Conservation (phyloP, 257 asterid genomes). For the Nicotiana obtusifolia region DNA sequence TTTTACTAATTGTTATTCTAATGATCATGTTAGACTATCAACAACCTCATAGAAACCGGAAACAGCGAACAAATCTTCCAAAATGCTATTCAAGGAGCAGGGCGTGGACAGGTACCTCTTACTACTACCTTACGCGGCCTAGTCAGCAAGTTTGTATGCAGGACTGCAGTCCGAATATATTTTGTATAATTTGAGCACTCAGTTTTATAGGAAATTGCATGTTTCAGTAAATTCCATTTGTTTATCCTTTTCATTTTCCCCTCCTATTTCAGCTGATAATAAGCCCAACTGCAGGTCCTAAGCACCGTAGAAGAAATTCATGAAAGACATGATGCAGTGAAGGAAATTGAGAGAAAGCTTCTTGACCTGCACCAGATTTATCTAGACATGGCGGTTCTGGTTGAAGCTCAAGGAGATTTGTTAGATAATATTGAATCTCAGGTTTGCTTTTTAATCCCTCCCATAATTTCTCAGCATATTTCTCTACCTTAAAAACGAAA, state of each 20-base stretch:
- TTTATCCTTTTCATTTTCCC: background rate
- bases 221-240: background rate
- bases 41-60: slow-evolving; percentile 76
- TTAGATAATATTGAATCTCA: slow-evolving; percentile 85
- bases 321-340: slow-evolving; percentile 84
- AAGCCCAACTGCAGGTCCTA: slow-evolving; percentile 36
- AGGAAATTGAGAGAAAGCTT: slow-evolving; percentile 79
- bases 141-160: background rate
- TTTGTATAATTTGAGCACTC: background rate
- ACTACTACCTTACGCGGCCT: background rate
- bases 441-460: slow-evolving; percentile 30
- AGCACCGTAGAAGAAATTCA: slow-evolving; percentile 81
- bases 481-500: background rate
- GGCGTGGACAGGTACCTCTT: slow-evolving; percentile 66
- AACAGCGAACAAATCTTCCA: slow-evolving; percentile 85
- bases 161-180: background rate
- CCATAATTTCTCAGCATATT: background rate
- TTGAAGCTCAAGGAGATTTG: slow-evolving; percentile 79
- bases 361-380: slow-evolving; percentile 82
- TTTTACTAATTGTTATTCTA: slow-evolving; percentile 12
- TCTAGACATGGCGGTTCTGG: slow-evolving; percentile 83
- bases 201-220: background rate
- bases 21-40: slow-evolving; percentile 57
- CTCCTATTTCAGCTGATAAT: background rate
- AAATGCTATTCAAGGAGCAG: slow-evolving; percentile 72